phyloP scores from a whole-genome alignment of 1,139 yeast genomes.

The Debaryomyces psychrophilus region DNA sequence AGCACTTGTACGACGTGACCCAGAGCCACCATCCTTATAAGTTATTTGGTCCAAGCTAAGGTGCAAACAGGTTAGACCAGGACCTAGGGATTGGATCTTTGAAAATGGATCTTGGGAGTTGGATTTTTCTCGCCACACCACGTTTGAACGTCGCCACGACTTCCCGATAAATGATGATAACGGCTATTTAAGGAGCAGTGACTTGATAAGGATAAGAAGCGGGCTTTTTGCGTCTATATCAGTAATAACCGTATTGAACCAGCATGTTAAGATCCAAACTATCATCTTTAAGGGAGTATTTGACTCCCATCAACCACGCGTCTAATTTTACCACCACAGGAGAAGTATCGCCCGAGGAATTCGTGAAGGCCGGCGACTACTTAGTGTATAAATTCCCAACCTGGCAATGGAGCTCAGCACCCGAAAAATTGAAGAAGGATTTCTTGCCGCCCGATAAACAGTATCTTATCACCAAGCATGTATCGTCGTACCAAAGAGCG shows the following conservation, averaged over 20 bases:
- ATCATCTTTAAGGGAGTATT: slow-evolving; percentile 84
- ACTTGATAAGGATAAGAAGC: background rate
- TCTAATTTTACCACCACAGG: slow-evolving; percentile 87
- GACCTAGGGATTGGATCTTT: background rate
- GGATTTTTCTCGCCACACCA: background rate
- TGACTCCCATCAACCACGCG: slow-evolving; percentile 84
- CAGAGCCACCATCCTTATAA: no score
- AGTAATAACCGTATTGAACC: background rate
- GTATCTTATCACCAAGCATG: slow-evolving; percentile 82
- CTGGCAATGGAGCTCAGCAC: slow-evolving; percentile 89
- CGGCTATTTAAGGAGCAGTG: slow-evolving; percentile 1
- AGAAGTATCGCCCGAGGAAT: slow-evolving; percentile 92
- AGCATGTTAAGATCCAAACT: slow-evolving; percentile 69
- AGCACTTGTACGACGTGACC: no score
- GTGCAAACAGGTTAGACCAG: background rate
- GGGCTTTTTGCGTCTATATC: background rate
- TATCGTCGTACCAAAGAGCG: slow-evolving; percentile 82
- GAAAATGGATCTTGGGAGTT: background rate
- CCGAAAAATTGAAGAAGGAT: slow-evolving; percentile 60
- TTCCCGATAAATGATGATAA: background rate
- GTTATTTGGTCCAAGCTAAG: no score
- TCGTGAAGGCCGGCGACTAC: slow-evolving; percentile 91
- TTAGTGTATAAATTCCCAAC: slow-evolving; percentile 91
- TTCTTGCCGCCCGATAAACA: slow-evolving; percentile 88
- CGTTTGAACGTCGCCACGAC: background rate